Evolutionary conservation across 345 rosid genomes (phyloP), one percentile per base, ranked within the genome.

Genomic region (Bruguiera gymnorhiza): DNA sequence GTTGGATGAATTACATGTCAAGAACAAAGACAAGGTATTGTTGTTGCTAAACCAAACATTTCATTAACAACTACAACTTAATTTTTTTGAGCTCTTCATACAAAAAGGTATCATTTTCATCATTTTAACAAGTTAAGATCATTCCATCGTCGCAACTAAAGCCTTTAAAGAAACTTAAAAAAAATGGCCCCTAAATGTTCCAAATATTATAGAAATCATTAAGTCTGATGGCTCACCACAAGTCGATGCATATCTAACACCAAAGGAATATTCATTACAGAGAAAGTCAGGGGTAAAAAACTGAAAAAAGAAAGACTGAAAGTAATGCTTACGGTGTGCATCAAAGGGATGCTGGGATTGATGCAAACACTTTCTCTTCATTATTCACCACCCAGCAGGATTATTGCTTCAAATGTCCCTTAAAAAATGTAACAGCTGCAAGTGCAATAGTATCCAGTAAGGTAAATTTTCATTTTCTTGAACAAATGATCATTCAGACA

Each of bases 311-410:
- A 9, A 53, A 32, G 36, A 23, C 32, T 2, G 20, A n/a, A n/a
- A 46, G 63, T 55, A 68, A 69, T 15, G 67, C 91, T 86, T 86
- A 92, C 98, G 85, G 65, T 70, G 72, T 60, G 63, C 76, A 65
- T 76, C 65, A 65, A 87, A 82, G 3, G 88, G 83, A 80, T 92
- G 89, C 71, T 78, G 76, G 72, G 86, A 78, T 63, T 80, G 78
- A 78, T 88, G 76, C 36, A 88, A 75, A 68, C 52, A 75, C 71
- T 82, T 85, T 78, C 68, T 87, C 76, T 71, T 83, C 86, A 78
- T 86, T 60, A 29, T 72, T 39, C 21, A 52, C 27, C 53, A 68
- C 51, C 69, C 54, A 60, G 50, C 66, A 67, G 56, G 56, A 18
- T 68, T 56, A 10, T 24, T 24, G 13, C 70, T 69, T n/a, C 69